phyloP scores from a whole-genome alignment of 1,284 basidiomycete species.

The Ceratobasidium sp. region DNA sequence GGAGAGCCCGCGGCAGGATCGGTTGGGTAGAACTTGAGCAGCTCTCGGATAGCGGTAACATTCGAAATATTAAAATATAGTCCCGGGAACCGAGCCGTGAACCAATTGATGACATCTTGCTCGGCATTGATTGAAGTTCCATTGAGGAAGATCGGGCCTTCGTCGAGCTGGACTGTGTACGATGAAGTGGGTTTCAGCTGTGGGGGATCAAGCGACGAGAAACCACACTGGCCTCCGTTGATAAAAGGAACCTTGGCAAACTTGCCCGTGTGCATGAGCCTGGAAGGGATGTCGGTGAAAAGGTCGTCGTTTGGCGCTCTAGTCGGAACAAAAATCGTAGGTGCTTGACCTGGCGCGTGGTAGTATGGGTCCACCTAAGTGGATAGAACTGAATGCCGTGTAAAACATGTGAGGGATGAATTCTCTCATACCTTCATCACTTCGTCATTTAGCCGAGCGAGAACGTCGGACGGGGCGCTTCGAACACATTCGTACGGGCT shows the following conservation, averaged over 20 bases:
- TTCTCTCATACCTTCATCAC: slow-evolving; percentile 8
- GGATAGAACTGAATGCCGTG: no score
- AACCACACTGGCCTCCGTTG: slow-evolving; percentile 52
- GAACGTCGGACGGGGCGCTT: slow-evolving; percentile 20
- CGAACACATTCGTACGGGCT: slow-evolving; percentile 41
- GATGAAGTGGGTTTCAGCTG: not conserved
- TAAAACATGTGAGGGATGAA: no score
- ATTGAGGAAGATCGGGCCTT: slow-evolving; percentile 38
- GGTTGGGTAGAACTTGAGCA: slow-evolving; percentile 37
- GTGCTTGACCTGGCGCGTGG: slow-evolving; percentile 1
- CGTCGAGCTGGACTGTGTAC: slow-evolving; percentile 38
- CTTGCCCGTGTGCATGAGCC: slow-evolving; percentile 53
- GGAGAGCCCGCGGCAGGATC: slow-evolving; percentile 35
- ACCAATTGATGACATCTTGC: slow-evolving; percentile 30
- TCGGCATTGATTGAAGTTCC: not conserved
- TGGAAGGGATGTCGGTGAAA: slow-evolving; percentile 55
- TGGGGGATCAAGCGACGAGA: not conserved
- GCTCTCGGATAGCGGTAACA: not conserved
- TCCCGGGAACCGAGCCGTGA: slow-evolving; percentile 6
- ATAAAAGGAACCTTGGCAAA: slow-evolving; percentile 58
- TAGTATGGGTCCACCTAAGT: slow-evolving; percentile 27
- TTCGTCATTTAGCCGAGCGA: slow-evolving; percentile 18
- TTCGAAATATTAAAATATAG: not conserved
- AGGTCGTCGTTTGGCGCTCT: slow-evolving; percentile 56
- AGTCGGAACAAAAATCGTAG: slow-evolving; percentile 24